Evolutionary conservation across 192 early-diverging fungal genomes (phyloP), one percentile per base, ranked within the genome.

Genomic region (Rhizophagus clarus): DNA sequence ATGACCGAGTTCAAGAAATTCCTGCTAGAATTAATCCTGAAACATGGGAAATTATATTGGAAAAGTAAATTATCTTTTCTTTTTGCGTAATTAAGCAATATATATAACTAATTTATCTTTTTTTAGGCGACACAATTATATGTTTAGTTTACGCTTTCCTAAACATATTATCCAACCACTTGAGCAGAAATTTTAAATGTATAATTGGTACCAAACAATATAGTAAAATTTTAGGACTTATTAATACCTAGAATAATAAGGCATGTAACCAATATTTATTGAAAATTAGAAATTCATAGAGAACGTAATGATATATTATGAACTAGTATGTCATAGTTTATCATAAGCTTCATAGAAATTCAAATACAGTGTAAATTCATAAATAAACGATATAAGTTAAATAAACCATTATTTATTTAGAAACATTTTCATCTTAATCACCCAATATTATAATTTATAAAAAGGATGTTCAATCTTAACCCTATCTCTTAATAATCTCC

Each of bases 101-200:
- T 40, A 40, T 40, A 67, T 42, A 32, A 67, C 7, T 12, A 61
- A 2, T 12, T 45, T 15, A 62, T 60, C 72, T 76, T 72, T 40
- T 42, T 74, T 72, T 70, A 28, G 17, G 8, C 20, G 66, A 28
- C 81, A 86, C 62, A 80, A 85, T 34, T 85, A 88, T 75, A 82
- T 87, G 1, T 81, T 90, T 34, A 88, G 83, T 64, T 83, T 90
- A 17, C 88, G 87, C 4, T 90, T 88, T 72, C 89, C 89, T 20
- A 88, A 90, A 62, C 89, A 88, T 51, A 86, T 88, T 71, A 90
- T 90, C 70, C 89, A 88, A 69, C 83, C 89, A 22, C 72, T 90
- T 60, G 89, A 90, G 61, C 89, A 90, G 77, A 90, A 90, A 63
- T 90, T 90, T 61, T 83, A 87, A 66, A 3, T 22, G 9, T 17